Evolutionary conservation across 257 asterid species (phyloP).

Genomic region (Fraxinus americana): DNA sequence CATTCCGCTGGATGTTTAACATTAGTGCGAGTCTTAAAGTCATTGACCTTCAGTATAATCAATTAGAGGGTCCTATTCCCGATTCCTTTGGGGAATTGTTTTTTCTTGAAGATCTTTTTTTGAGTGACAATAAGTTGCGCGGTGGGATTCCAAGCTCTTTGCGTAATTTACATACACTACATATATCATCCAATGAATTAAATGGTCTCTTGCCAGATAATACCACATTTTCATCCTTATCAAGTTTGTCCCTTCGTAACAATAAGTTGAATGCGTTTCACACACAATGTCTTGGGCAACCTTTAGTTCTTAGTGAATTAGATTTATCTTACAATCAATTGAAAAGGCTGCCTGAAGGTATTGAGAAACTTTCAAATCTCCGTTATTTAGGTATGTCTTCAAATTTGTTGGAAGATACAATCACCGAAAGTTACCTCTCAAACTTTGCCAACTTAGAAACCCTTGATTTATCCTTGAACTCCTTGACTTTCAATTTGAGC

Average conservation of each 20-base stretch:
- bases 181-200: conserved; percentile 19
- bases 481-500: conserved; percentile 14
- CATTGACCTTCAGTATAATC: conserved; percentile 20
- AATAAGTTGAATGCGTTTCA: conserved; percentile 5
- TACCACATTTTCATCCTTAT: too few species aligned
- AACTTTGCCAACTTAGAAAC: conserved; percentile 8
- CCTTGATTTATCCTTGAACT: conserved; percentile 27
- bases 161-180: background rate
- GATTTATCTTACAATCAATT: too few species aligned
- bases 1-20: conserved; percentile 30
- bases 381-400: too few species aligned
- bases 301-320: background rate
- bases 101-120: conserved; percentile 13
- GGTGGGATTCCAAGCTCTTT: conserved; percentile 35
- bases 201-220: conserved; percentile 20
- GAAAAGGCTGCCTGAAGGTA: too few species aligned
- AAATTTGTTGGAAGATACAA: conserved; percentile 28
- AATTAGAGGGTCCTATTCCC: conserved; percentile 33
- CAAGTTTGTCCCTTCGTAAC: too few species aligned
- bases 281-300: too few species aligned
- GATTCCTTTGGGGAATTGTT: conserved; percentile 25
- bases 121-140: conserved; percentile 12
- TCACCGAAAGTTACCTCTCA: conserved; percentile 23
- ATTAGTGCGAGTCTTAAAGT: background rate
- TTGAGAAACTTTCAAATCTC: too few species aligned